phyloP scores from a whole-genome alignment of 2,329 filamentous ascomycete genomes.

The Monilinia fructicola region DNA sequence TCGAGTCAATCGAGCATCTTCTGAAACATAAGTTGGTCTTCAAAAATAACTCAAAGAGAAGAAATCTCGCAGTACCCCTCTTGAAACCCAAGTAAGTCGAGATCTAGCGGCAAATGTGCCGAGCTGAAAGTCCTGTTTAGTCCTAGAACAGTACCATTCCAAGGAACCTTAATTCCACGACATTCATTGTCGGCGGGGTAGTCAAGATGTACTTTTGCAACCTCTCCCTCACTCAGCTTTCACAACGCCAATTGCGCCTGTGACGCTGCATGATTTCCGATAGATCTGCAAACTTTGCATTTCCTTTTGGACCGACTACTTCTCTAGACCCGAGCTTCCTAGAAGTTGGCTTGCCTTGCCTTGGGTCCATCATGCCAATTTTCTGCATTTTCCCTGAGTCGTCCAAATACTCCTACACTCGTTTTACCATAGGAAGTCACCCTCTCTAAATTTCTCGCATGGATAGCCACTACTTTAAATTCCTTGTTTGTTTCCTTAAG shows the following conservation, averaged over 20 bases:
- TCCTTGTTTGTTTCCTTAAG: background rate
- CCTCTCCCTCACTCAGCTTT: background rate
- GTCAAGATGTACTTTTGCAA: background rate
- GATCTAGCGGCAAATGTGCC: background rate
- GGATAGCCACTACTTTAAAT: background rate
- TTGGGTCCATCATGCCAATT: background rate
- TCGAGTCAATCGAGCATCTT: background rate
- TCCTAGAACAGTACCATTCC: background rate
- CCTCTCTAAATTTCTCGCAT: background rate
- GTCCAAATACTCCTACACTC: background rate
- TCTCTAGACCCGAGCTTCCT: background rate
- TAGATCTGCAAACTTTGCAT: background rate
- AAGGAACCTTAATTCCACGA: background rate
- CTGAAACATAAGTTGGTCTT: background rate
- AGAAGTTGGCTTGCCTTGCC: background rate
- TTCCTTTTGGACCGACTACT: background rate
- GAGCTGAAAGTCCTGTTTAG: background rate
- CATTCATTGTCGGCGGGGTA: background rate
- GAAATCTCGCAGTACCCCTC: background rate
- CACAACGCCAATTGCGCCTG: background rate
- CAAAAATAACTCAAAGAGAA: background rate
- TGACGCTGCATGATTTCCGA: background rate
- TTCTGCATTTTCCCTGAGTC: background rate
- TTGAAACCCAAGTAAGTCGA: background rate
- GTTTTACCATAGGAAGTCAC: background rate